Evolutionary conservation across 2,329 filamentous ascomycete species (phyloP).

Genomic region (Thelonectria discophora): DNA sequence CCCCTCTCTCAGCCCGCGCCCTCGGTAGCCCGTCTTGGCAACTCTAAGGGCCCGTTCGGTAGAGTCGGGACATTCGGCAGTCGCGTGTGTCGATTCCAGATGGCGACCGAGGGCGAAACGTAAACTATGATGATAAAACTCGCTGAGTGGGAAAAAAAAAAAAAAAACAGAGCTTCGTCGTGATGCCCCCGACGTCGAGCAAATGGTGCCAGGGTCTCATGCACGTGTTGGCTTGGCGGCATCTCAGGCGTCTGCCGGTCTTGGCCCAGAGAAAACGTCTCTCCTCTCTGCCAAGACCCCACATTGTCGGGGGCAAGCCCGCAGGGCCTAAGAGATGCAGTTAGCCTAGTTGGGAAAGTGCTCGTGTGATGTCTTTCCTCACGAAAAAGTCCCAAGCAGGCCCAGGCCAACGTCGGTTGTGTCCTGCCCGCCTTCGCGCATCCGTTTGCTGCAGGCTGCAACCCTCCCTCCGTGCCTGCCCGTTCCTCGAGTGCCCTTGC

Average conservation of each 20-base stretch:
- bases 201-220: conserved; percentile 22
- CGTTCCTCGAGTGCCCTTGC: background rate
- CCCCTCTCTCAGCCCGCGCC: background rate
- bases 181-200: background rate
- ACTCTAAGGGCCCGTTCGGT: conserved; percentile 1
- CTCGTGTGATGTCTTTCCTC: conserved; percentile 24
- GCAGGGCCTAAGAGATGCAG: too few relatives aligned
- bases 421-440: too few relatives aligned
- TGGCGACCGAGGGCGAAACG: background rate
- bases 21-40: conserved; percentile 6
- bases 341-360: conserved; percentile 24
- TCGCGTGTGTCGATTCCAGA: too few relatives aligned
- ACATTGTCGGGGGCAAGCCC: background rate
- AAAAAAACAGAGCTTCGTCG: background rate
- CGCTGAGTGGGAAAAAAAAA: too few relatives aligned
- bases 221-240: conserved; percentile 27
- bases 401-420: background rate
- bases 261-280: conserved; percentile 14
- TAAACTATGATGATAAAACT: too few relatives aligned
- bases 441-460: too few relatives aligned
- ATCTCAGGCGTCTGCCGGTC: conserved; percentile 20
- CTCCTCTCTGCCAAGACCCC: conserved; percentile 8
- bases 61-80: conserved; percentile 9
- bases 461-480: background rate
- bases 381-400: background rate